Conservation (phyloP, 2,329 filamentous ascomycete species). For the Fusarium hainanense region DNA sequence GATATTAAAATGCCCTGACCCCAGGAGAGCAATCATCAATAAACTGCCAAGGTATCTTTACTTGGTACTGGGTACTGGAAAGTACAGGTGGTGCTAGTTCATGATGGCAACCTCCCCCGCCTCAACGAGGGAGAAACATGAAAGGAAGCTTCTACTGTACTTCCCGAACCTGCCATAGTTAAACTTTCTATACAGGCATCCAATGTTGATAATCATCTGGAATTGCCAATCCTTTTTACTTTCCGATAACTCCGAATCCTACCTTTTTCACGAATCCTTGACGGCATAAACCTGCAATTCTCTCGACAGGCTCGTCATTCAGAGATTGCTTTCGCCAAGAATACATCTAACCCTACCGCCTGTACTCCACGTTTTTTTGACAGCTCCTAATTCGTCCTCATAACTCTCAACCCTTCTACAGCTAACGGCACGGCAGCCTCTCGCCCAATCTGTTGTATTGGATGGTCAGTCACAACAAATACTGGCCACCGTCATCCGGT, state of each 20-base stretch:
- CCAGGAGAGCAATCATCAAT: neutral
- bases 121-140: neutral
- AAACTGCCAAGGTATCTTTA: neutral
- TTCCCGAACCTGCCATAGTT: neutral
- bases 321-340: constrained; percentile 21
- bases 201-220: neutral
- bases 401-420: constrained; percentile 16
- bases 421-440: constrained; percentile 21
- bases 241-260: constrained; percentile 33
- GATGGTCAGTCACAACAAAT: constrained; percentile 15
- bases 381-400: constrained; percentile 16
- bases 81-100: neutral
- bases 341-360: constrained; percentile 34
- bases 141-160: neutral
- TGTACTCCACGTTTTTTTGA: constrained; percentile 29
- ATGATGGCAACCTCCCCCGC: constrained; percentile 2
- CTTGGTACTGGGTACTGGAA: neutral
- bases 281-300: neutral
- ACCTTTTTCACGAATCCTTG: neutral
- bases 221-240: neutral
- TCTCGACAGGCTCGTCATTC: constrained; percentile 7
- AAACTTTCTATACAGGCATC: neutral
- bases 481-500: constrained; percentile 27
- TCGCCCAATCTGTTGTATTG: constrained; percentile 28
- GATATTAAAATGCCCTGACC: neutral